These are phyloP conservation scores for Botrytis paeoniae DNA, from an alignment of 2,329 filamentous ascomycete genomes.

Conservation along the genomic window DNA sequence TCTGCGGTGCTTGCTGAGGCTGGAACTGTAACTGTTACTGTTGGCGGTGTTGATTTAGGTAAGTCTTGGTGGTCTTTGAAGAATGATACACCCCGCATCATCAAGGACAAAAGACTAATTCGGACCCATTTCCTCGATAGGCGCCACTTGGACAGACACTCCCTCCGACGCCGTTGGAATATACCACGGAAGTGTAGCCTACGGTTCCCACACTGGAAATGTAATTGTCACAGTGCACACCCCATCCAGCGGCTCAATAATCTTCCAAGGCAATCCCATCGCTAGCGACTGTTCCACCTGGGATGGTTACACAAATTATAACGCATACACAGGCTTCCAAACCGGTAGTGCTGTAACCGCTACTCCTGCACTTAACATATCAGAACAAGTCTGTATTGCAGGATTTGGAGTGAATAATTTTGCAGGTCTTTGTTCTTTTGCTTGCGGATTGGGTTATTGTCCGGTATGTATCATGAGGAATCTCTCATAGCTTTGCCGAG, in stretches of 20 bases:
- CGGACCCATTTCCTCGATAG: background rate
- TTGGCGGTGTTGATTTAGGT: background rate
- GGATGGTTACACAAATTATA: background rate
- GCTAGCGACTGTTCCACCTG: background rate
- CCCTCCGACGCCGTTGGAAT: background rate
- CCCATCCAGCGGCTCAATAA: background rate
- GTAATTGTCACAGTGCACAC: background rate
- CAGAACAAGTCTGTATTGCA: background rate
- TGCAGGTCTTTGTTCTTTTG: background rate
- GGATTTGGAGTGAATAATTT: background rate
- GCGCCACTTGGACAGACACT: background rate
- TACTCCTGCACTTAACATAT: background rate
- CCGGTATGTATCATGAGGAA: background rate
- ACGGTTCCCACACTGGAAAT: background rate
- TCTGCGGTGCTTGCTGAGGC: background rate
- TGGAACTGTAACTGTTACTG: background rate
- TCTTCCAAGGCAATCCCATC: background rate
- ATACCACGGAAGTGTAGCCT: constrained; percentile 2
- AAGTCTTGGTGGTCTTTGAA: background rate
- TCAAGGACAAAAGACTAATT: background rate
- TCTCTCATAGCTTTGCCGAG: background rate
- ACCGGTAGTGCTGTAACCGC: background rate
- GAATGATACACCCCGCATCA: background rate
- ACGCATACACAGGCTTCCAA: background rate
- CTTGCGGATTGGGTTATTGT: background rate